These are phyloP conservation scores for Pythium scleroteichum DNA, from an alignment of 352 stramenopile genomes.

Conservation along the genomic window DNA sequence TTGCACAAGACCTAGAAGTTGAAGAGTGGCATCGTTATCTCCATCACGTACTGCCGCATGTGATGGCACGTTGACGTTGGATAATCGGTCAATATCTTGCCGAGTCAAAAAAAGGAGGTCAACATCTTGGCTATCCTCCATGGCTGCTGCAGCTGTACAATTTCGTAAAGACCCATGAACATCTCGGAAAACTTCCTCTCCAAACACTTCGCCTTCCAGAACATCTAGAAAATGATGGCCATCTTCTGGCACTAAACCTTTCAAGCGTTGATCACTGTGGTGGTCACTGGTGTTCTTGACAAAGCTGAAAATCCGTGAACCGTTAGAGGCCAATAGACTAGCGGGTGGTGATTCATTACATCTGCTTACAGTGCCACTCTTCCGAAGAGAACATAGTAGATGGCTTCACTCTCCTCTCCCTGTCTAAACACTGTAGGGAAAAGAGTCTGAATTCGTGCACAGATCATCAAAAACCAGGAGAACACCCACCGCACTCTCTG, in stretches of 20 bases:
- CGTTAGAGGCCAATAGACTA: too few species aligned
- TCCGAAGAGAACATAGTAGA: constrained; percentile 39
- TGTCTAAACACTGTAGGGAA: constrained; percentile 35
- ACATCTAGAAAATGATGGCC: constrained; percentile 30
- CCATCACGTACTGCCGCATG: not conserved
- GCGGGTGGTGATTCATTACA: too few species aligned
- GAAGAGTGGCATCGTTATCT: constrained; percentile 1
- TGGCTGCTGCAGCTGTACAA: constrained; percentile 30
- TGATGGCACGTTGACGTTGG: not conserved
- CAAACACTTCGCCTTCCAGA: constrained; percentile 43
- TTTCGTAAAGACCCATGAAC: constrained; percentile 18
- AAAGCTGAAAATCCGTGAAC: too few species aligned
- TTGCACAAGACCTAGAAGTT: constrained; percentile 20
- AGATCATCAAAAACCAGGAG: not conserved
- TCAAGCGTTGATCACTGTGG: not conserved
- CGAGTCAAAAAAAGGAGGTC: constrained; percentile 27
- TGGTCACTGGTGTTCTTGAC: not conserved
- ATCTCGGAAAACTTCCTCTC: constrained; percentile 36
- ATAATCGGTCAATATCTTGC: constrained; percentile 16
- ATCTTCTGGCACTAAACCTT: not conserved
- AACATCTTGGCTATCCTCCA: not conserved
- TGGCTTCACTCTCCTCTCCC: constrained; percentile 28
- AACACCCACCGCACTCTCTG: constrained; percentile 7
- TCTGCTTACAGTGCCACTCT: constrained; percentile 33
- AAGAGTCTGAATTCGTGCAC: too few species aligned